phyloP scores from a whole-genome alignment of 148 eudicot species.

The Rhododendron ovatum region DNA sequence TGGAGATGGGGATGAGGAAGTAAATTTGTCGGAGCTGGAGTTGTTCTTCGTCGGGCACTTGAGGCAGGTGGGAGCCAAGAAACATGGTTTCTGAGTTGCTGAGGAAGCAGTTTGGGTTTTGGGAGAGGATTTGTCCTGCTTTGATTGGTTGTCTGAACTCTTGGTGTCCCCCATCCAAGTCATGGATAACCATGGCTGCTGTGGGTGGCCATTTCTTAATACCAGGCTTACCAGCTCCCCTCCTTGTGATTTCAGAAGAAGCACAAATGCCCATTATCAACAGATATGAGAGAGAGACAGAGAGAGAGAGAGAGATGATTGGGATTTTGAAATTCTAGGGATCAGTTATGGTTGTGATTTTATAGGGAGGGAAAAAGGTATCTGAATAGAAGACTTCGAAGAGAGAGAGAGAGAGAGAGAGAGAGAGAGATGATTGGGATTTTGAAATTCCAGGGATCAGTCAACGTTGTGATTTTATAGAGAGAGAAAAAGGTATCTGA shows the following conservation, averaged over 20 bases:
- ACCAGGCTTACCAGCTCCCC: constrained; percentile 15
- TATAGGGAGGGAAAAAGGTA: background rate
- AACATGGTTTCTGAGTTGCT: constrained; percentile 57
- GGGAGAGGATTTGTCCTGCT: constrained; percentile 32
- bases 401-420: background rate
- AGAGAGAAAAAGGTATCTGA: background rate
- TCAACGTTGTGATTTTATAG: background rate
- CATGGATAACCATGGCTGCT: constrained; percentile 28
- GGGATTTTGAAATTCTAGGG: background rate
- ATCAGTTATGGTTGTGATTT: background rate
- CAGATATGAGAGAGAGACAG: background rate
- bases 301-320: background rate
- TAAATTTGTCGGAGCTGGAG: constrained; percentile 56
- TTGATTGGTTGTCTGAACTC: constrained; percentile 41
- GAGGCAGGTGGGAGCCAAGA: constrained; percentile 29
- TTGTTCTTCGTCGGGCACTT: constrained; percentile 24
- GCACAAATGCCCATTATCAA: constrained; percentile 18
- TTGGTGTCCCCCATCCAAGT: constrained; percentile 37
- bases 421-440: background rate
- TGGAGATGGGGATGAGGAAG: constrained; percentile 47
- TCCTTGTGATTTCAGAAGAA: constrained; percentile 19
- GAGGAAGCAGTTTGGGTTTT: constrained; percentile 31
- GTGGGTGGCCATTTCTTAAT: constrained; percentile 19
- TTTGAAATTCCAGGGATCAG: background rate
- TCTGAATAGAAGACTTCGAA: background rate